Conservation (phyloP, 495 filamentous ascomycete species). For the Corynascus novoguineensis region DNA sequence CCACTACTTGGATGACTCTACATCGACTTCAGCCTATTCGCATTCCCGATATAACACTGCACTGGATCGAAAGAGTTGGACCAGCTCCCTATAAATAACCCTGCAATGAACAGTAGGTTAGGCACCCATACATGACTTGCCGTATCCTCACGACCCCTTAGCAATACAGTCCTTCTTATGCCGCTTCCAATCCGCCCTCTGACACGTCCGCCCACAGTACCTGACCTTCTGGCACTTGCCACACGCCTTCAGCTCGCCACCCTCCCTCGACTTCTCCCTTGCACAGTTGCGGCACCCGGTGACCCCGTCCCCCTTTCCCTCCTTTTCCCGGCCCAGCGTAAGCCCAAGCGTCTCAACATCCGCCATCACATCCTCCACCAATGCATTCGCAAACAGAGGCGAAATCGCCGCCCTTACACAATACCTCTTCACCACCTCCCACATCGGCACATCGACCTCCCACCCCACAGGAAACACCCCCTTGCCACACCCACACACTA, state of each 20-base stretch:
- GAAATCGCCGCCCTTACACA: slow-evolving; percentile 6
- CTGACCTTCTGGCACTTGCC: slow-evolving; percentile 18
- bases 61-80: no score
- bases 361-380: background rate
- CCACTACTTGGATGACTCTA: no score
- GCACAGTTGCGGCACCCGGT: background rate
- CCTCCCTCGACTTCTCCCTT: background rate
- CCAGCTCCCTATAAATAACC: no score
- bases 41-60: no score
- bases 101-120: no score
- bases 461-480: background rate
- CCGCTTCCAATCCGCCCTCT: slow-evolving; percentile 27
- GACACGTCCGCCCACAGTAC: slow-evolving; percentile 24
- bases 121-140: no score
- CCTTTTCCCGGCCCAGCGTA: background rate
- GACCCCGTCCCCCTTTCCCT: background rate
- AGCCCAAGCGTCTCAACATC: background rate
- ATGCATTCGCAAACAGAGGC: background rate
- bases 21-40: no score
- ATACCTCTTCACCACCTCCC: background rate
- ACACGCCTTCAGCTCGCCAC: slow-evolving; percentile 17
- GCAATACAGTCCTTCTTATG: slow-evolving; percentile 22
- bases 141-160: no score
- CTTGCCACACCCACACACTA: slow-evolving; percentile 1
- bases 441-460: background rate